Conservation (phyloP, 2,329 filamentous ascomycete genomes). For the Didymella glomerata region DNA sequence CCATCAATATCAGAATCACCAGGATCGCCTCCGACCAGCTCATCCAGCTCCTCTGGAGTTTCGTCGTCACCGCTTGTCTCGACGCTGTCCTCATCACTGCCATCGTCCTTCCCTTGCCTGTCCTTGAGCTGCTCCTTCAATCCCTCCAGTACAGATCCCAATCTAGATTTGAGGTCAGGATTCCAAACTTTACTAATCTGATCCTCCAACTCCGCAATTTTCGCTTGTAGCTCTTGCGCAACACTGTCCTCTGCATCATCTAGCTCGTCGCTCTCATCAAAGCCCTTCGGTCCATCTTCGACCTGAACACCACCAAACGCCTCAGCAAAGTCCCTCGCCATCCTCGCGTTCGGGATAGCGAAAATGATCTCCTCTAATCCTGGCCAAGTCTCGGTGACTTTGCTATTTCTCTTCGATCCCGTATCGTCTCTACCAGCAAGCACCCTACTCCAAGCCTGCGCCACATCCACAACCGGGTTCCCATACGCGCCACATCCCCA, state of each 20-base stretch:
- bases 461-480: constrained; percentile 68
- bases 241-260: constrained; percentile 39
- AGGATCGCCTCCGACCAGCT: background rate
- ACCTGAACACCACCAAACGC: constrained; percentile 57
- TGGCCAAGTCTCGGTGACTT: constrained; percentile 51
- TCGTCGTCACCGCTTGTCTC: background rate
- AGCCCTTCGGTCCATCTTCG: constrained; percentile 53
- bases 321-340: constrained; percentile 62
- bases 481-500: constrained; percentile 73
- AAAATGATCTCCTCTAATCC: constrained; percentile 65
- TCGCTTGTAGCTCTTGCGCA: constrained; percentile 41
- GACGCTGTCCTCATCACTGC: background rate
- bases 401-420: constrained; percentile 37
- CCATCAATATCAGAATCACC: background rate
- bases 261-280: constrained; percentile 44
- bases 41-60: background rate
- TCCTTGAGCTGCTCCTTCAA: constrained; percentile 43
- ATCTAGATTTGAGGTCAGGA: constrained; percentile 43
- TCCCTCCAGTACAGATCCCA: constrained; percentile 41
- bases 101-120: constrained; percentile 20
- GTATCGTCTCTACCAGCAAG: constrained; percentile 17
- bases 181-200: constrained; percentile 48
- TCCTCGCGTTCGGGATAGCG: constrained; percentile 62
- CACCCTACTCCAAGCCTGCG: constrained; percentile 61
- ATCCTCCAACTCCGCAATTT: constrained; percentile 49